Conservation (phyloP, 495 filamentous ascomycete species). For the Xylaria scruposa region DNA sequence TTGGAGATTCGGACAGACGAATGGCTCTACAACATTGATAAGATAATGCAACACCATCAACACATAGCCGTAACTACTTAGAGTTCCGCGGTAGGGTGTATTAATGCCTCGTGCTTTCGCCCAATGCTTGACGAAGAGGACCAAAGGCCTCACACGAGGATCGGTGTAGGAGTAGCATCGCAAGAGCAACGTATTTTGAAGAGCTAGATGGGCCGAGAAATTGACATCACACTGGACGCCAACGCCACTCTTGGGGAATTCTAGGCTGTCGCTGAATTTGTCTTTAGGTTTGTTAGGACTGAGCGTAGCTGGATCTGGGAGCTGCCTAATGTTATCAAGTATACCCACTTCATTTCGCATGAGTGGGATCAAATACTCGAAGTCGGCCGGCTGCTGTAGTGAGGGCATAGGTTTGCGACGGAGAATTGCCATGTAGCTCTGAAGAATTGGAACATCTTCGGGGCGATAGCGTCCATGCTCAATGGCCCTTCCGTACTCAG, state of each 20-base stretch:
- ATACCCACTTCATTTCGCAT: slow-evolving; percentile 30
- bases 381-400: slow-evolving; percentile 21
- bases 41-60: slow-evolving; percentile 93
- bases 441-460: slow-evolving; percentile 39
- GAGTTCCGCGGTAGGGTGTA: slow-evolving; percentile 77
- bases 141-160: slow-evolving; percentile 71
- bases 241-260: slow-evolving; percentile 71
- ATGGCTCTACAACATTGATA: slow-evolving; percentile 75
- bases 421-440: slow-evolving; percentile 51
- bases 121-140: slow-evolving; percentile 86
- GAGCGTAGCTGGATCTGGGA: slow-evolving; percentile 50
- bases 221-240: slow-evolving; percentile 87
- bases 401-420: slow-evolving; percentile 35
- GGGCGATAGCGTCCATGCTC: slow-evolving; percentile 47
- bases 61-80: slow-evolving; percentile 88
- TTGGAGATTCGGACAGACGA: slow-evolving; percentile 83
- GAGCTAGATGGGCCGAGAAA: slow-evolving; percentile 76
- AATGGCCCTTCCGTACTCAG: slow-evolving; percentile 56
- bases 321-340: slow-evolving; percentile 42
- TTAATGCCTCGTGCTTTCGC: slow-evolving; percentile 82
- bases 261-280: slow-evolving; percentile 62
- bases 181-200: slow-evolving; percentile 80
- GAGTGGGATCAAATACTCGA: slow-evolving; percentile 38
- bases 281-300: slow-evolving; percentile 58
- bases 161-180: slow-evolving; percentile 80